Base-by-base conservation (phyloP, 1,139 yeast genomes). In the Protomyces lactucae-debilis region DNA sequence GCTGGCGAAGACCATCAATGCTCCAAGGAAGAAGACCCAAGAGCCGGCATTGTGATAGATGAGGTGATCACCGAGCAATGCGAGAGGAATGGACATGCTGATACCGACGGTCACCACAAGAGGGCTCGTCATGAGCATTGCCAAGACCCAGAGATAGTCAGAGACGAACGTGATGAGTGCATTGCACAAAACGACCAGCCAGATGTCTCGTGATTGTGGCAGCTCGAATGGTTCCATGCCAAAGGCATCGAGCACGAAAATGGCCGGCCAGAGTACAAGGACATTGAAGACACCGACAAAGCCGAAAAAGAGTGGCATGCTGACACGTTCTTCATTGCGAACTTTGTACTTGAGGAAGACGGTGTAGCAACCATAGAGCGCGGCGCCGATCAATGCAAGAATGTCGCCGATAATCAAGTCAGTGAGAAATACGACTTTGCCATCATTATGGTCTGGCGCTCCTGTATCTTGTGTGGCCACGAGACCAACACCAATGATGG, bases 141-240 rank as follows among this genome's bases (percentile, higher is more conserved):
- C 96, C 70, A 90, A 83, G 53, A 96, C 96, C 99, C 99, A 93
- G 72, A 95, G 85, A 70, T 87, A 90, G 73, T 93, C 99, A 55
- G 96, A 87, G 18, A 91, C 76, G 70, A 93, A 85, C 0, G 97
- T 90, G 52, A 90, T 85, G 35, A 83, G 72, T 63, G 93, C 88
- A 74, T 93, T 93, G 57, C 83, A 70, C 0, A 82, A 64, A 10
- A 93, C 77, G 3, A 91, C 77, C 1, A 76, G 68, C 73, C 86
- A 77, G 2, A 88, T 84, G 56, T 78, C 78, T 0, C 75, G 67
- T 0, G 83, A 76, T 0, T 81, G 78, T 0, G 98, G 99, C 54
- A 86, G 71, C 70, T 83, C 90, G 70, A 93, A 86, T 5, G 73
- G 76, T 75, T 93, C 99, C 63, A 85, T 74, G 0, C 85, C 87